A percentile compares a stretch with the other conserved stretches of the same genome.
phyloP scores from a whole-genome alignment of 345 rosid genomes.

The Hibiscus tridactylites region DNA sequence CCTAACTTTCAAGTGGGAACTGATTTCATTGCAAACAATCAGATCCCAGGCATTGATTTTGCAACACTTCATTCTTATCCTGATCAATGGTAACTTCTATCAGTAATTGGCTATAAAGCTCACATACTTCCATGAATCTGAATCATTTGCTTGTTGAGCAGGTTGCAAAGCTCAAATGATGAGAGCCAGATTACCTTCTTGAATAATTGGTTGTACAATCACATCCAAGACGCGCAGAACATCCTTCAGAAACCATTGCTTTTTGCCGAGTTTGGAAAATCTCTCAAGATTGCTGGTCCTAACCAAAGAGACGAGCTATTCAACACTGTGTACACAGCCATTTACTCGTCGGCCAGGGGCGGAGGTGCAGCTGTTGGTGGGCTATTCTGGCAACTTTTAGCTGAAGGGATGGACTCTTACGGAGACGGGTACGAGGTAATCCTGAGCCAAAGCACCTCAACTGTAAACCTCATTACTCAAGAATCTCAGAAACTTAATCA shows the following conservation, averaged over 20 bases:
- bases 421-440: constrained; percentile 59
- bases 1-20: constrained; percentile 52
- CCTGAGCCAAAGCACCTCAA: constrained; percentile 42
- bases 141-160: constrained; percentile 16
- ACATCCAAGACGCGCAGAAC: constrained; percentile 56
- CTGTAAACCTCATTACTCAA: constrained; percentile 28
- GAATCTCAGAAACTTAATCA: constrained; percentile 50
- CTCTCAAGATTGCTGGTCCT: constrained; percentile 26
- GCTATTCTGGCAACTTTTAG: constrained; percentile 65
- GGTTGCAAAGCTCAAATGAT: constrained; percentile 33
- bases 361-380: constrained; percentile 58
- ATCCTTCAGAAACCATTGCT: constrained; percentile 51
- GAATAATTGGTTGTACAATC: constrained; percentile 40
- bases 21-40: constrained; percentile 56
- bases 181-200: constrained; percentile 37
- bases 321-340: constrained; percentile 39
- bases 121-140: neutral
- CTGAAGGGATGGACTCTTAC: constrained; percentile 49
- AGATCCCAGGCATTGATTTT: constrained; percentile 48
- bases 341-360: constrained; percentile 39
- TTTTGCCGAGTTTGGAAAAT: constrained; percentile 56
- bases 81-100: constrained; percentile 40
- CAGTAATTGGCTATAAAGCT: too few relatives aligned
- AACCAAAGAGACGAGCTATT: constrained; percentile 43
- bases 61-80: constrained; percentile 65